A percentile compares a stretch with the other conserved stretches of the same genome.
These are phyloP conservation scores for Yamadazyma oceani DNA, from an alignment of 1,139 yeast species.

Conservation along the genomic window DNA sequence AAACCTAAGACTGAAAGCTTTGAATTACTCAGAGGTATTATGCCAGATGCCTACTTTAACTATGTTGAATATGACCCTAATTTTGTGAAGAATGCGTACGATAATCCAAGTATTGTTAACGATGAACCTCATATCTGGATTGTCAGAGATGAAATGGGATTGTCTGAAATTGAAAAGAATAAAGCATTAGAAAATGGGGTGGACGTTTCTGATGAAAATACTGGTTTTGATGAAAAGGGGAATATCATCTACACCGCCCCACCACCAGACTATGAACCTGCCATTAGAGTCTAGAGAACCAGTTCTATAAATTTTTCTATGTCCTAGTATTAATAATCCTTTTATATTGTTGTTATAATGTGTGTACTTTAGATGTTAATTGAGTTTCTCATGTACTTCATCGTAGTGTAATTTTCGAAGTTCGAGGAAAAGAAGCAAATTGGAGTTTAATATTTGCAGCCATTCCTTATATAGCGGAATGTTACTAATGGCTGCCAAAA, in stretches of 20 bases:
- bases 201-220: slow-evolving; percentile 57
- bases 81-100: slow-evolving; percentile 55
- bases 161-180: slow-evolving; percentile 59
- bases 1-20: slow-evolving; percentile 41
- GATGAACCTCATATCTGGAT: slow-evolving; percentile 70
- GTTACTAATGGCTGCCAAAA: too few relatives aligned
- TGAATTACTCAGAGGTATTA: slow-evolving; percentile 35
- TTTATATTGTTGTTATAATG: slow-evolving; percentile 1
- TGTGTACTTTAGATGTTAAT: slow-evolving; percentile 3
- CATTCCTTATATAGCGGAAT: too few relatives aligned
- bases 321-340: too few relatives aligned
- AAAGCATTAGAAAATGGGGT: slow-evolving; percentile 57
- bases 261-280: slow-evolving; percentile 59
- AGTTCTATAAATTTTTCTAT: slow-evolving; percentile 2
- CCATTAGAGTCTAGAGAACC: slow-evolving; percentile 32
- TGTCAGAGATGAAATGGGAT: slow-evolving; percentile 67
- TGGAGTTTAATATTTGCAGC: too few relatives aligned
- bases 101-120: slow-evolving; percentile 62
- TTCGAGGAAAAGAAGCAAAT: too few relatives aligned
- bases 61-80: slow-evolving; percentile 45
- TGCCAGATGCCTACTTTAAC: slow-evolving; percentile 44
- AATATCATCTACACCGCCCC: slow-evolving; percentile 53
- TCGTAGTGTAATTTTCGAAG: too few relatives aligned
- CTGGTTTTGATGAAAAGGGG: slow-evolving; percentile 58
- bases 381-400: slow-evolving; percentile 1